Base-by-base conservation (phyloP, 148 eudicot genomes). In the Talinum fruticosum region DNA sequence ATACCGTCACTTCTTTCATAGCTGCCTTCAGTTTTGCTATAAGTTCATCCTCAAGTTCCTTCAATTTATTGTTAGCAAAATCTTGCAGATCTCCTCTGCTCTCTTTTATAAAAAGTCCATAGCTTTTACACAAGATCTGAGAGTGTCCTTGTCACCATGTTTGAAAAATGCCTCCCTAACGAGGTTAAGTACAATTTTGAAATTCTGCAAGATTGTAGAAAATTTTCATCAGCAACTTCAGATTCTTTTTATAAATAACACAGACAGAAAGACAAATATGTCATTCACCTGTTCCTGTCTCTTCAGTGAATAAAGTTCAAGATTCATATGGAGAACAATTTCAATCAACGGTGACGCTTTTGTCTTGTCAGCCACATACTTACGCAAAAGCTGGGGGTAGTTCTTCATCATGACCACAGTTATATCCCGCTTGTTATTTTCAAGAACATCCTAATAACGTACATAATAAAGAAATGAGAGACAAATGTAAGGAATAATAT, bases 221-320 rank as follows among this genome's bases (percentile, higher is more conserved):
- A 29, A 45, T 24, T 23, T 16, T 69, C 6, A 33, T 69, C 53
- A 61, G 35, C 33, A 64, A 57, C 73, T 30, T 54, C n/a, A 36
- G 73, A n/a, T 67, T 24, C 53, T 61, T 61, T 66, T 19, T 10
- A 73, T 34, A 74, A 74, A 74, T 36, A 72, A 45, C 38, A 62
- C 23, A 49, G 15, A 66, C 7, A 45, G 64, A 62, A 47, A 68
- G 61, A 74, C 13, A 75, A 71, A 26, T 23, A 69, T 61, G 76
- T 7, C 7, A 54, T 81, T 66, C 79, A 90, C 99, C 99, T 96
- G 97, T 82, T 96, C 99, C 74, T 96, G 97, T 76, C 99, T 91
- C 88, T 96, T 93, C 69, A 96, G 83, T 68, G 97, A 96, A 86
- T 96, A 96, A 75, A 93, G 93, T 79, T 93, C 99, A 74, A 96